Base-by-base conservation (phyloP, 441 rosid species). In the Populus tomentosa region DNA sequence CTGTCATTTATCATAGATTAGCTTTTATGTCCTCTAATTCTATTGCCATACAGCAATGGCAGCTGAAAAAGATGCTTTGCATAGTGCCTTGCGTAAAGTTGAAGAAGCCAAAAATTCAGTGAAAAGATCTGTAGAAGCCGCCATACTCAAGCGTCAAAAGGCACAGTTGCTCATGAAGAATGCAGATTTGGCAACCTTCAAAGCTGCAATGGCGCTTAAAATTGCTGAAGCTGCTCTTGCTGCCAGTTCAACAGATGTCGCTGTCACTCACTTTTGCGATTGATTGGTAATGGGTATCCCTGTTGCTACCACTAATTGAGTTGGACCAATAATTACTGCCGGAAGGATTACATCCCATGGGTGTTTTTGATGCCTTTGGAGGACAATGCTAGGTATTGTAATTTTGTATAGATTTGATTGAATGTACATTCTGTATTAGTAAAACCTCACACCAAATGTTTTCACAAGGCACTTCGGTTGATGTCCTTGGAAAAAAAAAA, bases 121-220 rank as follows among this genome's bases (percentile, higher is more conserved):
- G 7, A 73, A 74, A 69, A 71, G 38, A 28, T 63, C 84, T 40
- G 36, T 80, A 65, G 90, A 92, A 75, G 32, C 72, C 10, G 96
- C 96, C 0, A 78, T 88, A 13, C 64, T 59, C 3, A 91, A 87
- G 71, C 91, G 98, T 10, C 74, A 66, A 64, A 79, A 82, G 82
- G 98, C 96, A 13, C 96, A 94, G 81, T 59, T 76, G 67, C 92
- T 91, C 7, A 87, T 89, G 86, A 88, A 84, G 82, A 87, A 82
- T 28, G 97, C 97, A 21, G 92, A 90, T 77, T 79, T 94, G 84
- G 91, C 93, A 26, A 82, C 88, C 13, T 92, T 88, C 85, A 94
- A 85, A 85, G 95, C 96, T 24, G 74, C 80, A 63, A 72, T 86
- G 86, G 87, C 95, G 9, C 85, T 90, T 6, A 84, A 86, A 81